Evolutionary conservation across 805 yeast species (phyloP).

Genomic region (Schizosaccharomyces osmophilus): DNA sequence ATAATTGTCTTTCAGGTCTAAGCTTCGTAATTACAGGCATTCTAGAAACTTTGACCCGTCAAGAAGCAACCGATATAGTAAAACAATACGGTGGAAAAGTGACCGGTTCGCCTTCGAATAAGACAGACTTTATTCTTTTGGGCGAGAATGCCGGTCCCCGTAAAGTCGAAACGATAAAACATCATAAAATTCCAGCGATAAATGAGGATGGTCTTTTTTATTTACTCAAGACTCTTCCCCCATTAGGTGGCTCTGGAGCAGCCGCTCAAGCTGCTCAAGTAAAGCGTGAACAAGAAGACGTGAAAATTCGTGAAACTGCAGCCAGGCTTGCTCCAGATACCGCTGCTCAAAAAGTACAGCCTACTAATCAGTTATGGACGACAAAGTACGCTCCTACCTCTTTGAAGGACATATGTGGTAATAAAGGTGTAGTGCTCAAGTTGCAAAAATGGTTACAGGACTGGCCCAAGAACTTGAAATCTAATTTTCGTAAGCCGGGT

Average conservation of each 20-base stretch:
- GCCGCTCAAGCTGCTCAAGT: constrained; percentile 48
- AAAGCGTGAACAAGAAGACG: constrained; percentile 48
- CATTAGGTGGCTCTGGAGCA: constrained; percentile 71
- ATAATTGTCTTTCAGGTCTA: constrained; percentile 67
- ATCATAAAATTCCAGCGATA: constrained; percentile 51
- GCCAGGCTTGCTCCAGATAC: constrained; percentile 21
- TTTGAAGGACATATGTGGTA: constrained; percentile 67
- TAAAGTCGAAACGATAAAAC: constrained; percentile 61
- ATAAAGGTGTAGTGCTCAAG: constrained; percentile 46
- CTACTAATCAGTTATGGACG: constrained; percentile 45
- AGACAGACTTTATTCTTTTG: constrained; percentile 67
- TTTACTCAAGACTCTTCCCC: constrained; percentile 57
- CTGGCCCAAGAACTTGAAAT: constrained; percentile 35
- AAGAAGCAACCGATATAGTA: constrained; percentile 49
- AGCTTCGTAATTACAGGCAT: constrained; percentile 87
- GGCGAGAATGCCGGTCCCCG: constrained; percentile 95
- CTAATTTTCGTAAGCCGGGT: constrained; percentile 32
- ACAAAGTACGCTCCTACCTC: constrained; percentile 70
- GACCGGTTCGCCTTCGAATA: constrained; percentile 49
- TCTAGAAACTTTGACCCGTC: constrained; percentile 55
- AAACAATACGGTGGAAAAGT: constrained; percentile 79
- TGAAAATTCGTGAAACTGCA: constrained; percentile 25
- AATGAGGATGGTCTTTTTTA: constrained; percentile 67
- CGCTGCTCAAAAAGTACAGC: background rate
- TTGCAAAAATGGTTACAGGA: constrained; percentile 48